Conservation (phyloP, 371 early-diverging fungal species). For the Mortierella sp. region DNA sequence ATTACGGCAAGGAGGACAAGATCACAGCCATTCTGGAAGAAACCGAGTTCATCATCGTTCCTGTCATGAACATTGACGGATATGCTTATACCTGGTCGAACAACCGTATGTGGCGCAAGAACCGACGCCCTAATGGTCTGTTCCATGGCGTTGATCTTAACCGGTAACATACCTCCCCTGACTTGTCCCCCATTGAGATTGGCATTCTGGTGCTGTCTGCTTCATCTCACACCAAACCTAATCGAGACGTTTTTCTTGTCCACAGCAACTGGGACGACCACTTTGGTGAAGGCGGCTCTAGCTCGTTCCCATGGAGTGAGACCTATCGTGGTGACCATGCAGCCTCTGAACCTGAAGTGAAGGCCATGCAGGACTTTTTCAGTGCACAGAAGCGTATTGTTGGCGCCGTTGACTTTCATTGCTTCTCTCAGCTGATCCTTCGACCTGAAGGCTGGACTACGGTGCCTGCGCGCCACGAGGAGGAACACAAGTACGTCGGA, state of each 20-base stretch:
- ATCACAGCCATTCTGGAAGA: conserved; percentile 54
- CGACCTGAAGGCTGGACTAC: conserved; percentile 62
- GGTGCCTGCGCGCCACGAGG: conserved; percentile 34
- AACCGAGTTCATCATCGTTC: conserved; percentile 63
- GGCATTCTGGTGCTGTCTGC: background rate
- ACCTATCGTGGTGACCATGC: conserved; percentile 67
- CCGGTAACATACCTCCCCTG: conserved; percentile 26
- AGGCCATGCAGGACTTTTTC: conserved; percentile 61
- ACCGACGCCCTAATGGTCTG: conserved; percentile 50
- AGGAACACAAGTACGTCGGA: conserved; percentile 43
- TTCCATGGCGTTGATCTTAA: conserved; percentile 58
- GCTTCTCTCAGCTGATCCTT: conserved; percentile 60
- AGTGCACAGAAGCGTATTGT: conserved; percentile 57
- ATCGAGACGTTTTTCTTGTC: background rate
- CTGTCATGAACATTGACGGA: conserved; percentile 72
- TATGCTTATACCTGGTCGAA: conserved; percentile 62
- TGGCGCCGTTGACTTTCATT: conserved; percentile 70
- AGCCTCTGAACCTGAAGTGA: conserved; percentile 66
- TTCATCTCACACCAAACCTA: background rate
- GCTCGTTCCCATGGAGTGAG: conserved; percentile 59
- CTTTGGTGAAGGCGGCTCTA: conserved; percentile 68
- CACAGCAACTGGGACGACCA: conserved; percentile 64
- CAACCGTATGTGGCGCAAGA: conserved; percentile 72
- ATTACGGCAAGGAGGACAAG: conserved; percentile 54
- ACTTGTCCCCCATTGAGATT: too few relatives aligned